A percentile compares a stretch with the other conserved stretches of the same genome.
These are phyloP conservation scores for Populus hybrid DNA, from an alignment of 441 rosid species.

Conservation along the genomic window DNA sequence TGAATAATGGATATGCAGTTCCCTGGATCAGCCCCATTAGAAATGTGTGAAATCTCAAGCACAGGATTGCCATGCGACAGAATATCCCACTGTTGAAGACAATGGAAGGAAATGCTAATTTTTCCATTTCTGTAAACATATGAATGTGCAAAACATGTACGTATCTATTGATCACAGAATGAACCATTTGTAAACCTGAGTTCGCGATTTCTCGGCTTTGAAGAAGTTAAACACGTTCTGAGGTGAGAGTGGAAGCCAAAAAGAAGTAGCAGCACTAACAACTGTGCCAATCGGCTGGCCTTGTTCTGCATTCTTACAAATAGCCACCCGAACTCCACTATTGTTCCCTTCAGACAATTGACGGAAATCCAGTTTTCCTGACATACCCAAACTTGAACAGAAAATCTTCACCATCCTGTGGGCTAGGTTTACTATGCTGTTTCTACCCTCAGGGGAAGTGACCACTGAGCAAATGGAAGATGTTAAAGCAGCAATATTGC, in stretches of 20 bases:
- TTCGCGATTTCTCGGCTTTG: conserved; percentile 31
- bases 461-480: conserved; percentile 21
- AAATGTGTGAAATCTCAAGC: conserved; percentile 40
- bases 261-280: conserved; percentile 55
- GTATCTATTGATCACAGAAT: not conserved
- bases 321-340: conserved; percentile 54
- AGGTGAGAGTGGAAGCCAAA: conserved; percentile 50
- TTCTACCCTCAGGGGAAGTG: conserved; percentile 29
- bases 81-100: conserved; percentile 62
- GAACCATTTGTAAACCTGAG: conserved; percentile 34
- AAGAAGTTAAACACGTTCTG: conserved; percentile 41
- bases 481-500: not conserved
- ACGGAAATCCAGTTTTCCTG: conserved; percentile 51
- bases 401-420: conserved; percentile 61
- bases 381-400: conserved; percentile 45
- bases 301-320: conserved; percentile 29
- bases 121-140: not conserved
- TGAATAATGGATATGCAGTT: conserved; percentile 43
- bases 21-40: conserved; percentile 42
- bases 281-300: conserved; percentile 56
- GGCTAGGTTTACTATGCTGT: conserved; percentile 45
- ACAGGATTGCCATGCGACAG: conserved; percentile 38
- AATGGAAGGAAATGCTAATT: not conserved
- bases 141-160: not conserved
- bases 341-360: conserved; percentile 38